These are phyloP conservation scores for Erysiphe pulchra DNA, from an alignment of 2,329 filamentous ascomycete species.

Conservation along the genomic window DNA sequence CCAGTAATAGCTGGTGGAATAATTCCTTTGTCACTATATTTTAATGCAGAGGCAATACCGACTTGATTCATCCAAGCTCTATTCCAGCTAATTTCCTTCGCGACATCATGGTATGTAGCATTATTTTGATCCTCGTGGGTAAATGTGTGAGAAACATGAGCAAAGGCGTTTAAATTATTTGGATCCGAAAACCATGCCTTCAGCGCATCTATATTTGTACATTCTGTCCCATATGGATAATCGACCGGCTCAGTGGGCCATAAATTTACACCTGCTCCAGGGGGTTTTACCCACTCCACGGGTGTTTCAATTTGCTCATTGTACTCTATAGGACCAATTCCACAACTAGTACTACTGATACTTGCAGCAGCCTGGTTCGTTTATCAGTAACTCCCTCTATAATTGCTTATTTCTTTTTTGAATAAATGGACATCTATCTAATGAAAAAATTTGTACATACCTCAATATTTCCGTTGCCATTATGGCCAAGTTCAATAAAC, in stretches of 20 bases:
- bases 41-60: slow-evolving; percentile 19
- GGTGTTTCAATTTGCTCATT: slow-evolving; percentile 19
- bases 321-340: slow-evolving; percentile 18
- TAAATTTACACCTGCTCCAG: slow-evolving; percentile 22
- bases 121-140: slow-evolving; percentile 32
- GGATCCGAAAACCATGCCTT: slow-evolving; percentile 23
- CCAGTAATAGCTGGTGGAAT: slow-evolving; percentile 38
- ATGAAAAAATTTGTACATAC: neutral
- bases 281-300: slow-evolving; percentile 20
- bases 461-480: slow-evolving; percentile 27
- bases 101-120: slow-evolving; percentile 28
- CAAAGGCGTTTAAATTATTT: slow-evolving; percentile 24
- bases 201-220: slow-evolving; percentile 23
- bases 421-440: neutral
- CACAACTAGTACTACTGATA: slow-evolving; percentile 4
- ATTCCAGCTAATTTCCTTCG: slow-evolving; percentile 32
- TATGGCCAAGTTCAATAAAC: slow-evolving; percentile 27
- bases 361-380: slow-evolving; percentile 5
- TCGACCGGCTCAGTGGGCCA: slow-evolving; percentile 17
- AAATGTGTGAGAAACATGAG: slow-evolving; percentile 34
- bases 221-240: slow-evolving; percentile 13
- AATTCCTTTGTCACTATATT: slow-evolving; percentile 26
- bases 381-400: neutral
- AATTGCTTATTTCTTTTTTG: neutral
- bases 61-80: slow-evolving; percentile 28